Conservation (phyloP, 495 filamentous ascomycete species). For the Cercophora sp. region DNA sequence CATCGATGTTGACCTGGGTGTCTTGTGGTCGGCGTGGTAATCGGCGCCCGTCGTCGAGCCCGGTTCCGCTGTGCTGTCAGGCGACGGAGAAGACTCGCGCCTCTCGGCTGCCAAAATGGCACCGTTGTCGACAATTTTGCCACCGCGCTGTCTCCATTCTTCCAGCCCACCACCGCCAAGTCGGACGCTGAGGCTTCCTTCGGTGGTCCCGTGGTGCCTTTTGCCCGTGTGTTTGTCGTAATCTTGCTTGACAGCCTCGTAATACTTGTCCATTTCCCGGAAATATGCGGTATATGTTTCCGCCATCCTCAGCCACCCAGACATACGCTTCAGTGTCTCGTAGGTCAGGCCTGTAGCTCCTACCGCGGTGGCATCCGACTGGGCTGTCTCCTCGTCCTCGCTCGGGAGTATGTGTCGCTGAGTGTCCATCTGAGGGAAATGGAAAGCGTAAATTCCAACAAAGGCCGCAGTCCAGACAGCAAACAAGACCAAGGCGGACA, state of each 20-base stretch:
- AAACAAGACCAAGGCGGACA: conserved; percentile 77
- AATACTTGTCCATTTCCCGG: conserved; percentile 63
- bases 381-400: conserved; percentile 17
- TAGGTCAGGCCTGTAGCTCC: conserved; percentile 38
- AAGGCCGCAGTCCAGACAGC: conserved; percentile 80
- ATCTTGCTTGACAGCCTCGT: conserved; percentile 59
- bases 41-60: conserved; percentile 23
- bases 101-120: conserved; percentile 31
- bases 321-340: conserved; percentile 54
- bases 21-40: conserved; percentile 22
- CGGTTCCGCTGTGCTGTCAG: conserved; percentile 29
- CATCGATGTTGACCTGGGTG: conserved; percentile 26
- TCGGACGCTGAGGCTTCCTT: conserved; percentile 40
- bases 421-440: conserved; percentile 77
- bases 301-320: conserved; percentile 64
- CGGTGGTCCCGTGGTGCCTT: conserved; percentile 11
- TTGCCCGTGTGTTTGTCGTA: conserved; percentile 37
- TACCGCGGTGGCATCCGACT: conserved; percentile 25
- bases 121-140: conserved; percentile 40
- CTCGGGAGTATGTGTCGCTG: conserved; percentile 52
- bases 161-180: conserved; percentile 62
- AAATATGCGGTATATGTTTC: conserved; percentile 67
- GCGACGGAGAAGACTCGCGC: conserved; percentile 28
- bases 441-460: conserved; percentile 62
- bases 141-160: conserved; percentile 55